Evolutionary conservation across 352 stramenopile genomes (phyloP).

Genomic region (Phytophthora macrochlamydospora): DNA sequence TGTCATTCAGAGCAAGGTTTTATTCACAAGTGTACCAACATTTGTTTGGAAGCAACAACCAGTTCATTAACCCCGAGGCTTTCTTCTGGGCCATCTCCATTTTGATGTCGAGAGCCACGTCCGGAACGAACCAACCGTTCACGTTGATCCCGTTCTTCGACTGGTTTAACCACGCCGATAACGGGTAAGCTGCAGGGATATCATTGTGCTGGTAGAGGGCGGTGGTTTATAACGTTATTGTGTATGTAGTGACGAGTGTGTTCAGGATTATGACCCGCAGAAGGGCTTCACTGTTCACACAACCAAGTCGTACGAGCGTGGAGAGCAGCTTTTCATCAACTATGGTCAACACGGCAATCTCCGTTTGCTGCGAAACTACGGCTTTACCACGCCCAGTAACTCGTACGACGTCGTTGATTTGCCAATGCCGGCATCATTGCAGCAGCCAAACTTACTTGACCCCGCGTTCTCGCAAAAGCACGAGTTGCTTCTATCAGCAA

Average conservation of each 20-base stretch:
- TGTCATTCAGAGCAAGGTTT: conserved; percentile 47
- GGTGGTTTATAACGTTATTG: not conserved
- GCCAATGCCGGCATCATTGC: conserved; percentile 40
- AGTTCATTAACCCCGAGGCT: conserved; percentile 56
- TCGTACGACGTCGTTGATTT: conserved; percentile 49
- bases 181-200: conserved; percentile 34
- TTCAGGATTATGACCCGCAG: conserved; percentile 61
- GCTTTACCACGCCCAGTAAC: conserved; percentile 58
- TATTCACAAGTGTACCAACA: conserved; percentile 77
- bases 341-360: conserved; percentile 76
- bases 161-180: conserved; percentile 83
- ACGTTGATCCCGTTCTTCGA: conserved; percentile 87
- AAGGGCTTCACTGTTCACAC: conserved; percentile 72
- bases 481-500: conserved; percentile 38
- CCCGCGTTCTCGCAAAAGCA: conserved; percentile 38
- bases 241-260: conserved; percentile 60
- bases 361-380: conserved; percentile 82
- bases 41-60: conserved; percentile 62
- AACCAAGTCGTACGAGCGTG: conserved; percentile 51
- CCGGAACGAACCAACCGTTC: conserved; percentile 75
- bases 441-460: conserved; percentile 40
- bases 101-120: conserved; percentile 83
- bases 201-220: not conserved
- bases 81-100: conserved; percentile 87
- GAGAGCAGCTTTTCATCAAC: conserved; percentile 84